These are phyloP conservation scores for Hydrangea macrophylla DNA, from an alignment of 148 eudicot species.

Conservation along the genomic window DNA sequence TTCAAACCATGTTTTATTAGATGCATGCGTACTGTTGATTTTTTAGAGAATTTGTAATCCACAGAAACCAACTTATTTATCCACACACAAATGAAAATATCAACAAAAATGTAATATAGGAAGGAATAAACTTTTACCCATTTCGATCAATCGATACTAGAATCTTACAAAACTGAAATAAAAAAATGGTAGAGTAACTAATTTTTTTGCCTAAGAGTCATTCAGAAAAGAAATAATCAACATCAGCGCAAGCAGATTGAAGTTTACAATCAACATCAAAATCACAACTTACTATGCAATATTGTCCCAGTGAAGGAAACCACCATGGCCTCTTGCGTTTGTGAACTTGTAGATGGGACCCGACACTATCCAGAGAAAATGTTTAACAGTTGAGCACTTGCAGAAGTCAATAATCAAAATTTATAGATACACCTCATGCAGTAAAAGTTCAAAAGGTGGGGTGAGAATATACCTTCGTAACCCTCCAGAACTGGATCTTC, in stretches of 20 bases:
- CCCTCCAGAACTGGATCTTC: conserved; percentile 87
- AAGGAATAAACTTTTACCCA: background rate
- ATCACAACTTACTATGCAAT: conserved; percentile 41
- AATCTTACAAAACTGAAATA: background rate
- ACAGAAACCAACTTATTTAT: too few relatives aligned
- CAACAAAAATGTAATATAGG: too few relatives aligned
- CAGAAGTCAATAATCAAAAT: background rate
- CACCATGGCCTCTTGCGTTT: conserved; percentile 85
- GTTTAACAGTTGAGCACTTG: background rate
- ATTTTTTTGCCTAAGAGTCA: background rate
- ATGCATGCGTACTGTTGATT: background rate
- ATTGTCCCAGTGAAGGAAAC: conserved; percentile 77
- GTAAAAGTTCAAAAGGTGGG: background rate
- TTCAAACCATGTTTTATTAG: background rate
- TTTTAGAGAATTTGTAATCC: background rate
- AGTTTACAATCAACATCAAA: background rate
- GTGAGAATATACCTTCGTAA: conserved; percentile 63
- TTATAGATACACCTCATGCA: background rate
- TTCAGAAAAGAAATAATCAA: background rate
- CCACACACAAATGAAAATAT: too few relatives aligned
- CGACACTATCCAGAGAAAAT: conserved; percentile 31
- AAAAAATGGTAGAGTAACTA: background rate
- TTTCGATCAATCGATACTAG: background rate
- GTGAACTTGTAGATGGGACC: conserved; percentile 75
- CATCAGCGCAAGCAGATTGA: background rate